Conservation (phyloP, 1,284 basidiomycete genomes). For the Trametes versicolor region DNA sequence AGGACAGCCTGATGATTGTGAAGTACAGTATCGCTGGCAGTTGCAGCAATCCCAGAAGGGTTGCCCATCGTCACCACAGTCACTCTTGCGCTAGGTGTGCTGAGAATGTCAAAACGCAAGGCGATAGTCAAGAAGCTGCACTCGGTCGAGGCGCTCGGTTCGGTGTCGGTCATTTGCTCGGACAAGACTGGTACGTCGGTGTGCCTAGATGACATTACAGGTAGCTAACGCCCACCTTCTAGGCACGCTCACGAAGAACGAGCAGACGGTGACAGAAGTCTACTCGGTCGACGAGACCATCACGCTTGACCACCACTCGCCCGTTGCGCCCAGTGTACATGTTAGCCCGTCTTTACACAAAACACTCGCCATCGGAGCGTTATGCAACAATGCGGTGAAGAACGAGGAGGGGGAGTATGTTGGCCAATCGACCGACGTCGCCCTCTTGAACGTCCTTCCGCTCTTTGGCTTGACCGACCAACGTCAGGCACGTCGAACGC, state of each 20-base stretch:
- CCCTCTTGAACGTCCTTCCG: slow-evolving; percentile 85
- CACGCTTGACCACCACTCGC: slow-evolving; percentile 64
- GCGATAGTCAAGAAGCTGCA: slow-evolving; percentile 98
- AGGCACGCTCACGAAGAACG: slow-evolving; percentile 97
- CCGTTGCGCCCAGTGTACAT: slow-evolving; percentile 42
- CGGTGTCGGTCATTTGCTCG: slow-evolving; percentile 95
- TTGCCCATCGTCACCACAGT: slow-evolving; percentile 98
- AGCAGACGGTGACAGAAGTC: slow-evolving; percentile 92
- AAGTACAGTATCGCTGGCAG: slow-evolving; percentile 88
- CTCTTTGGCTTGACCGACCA: slow-evolving; percentile 78
- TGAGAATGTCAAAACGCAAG: slow-evolving; percentile 93
- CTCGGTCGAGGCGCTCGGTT: slow-evolving; percentile 94
- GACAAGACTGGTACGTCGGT: slow-evolving; percentile 88
- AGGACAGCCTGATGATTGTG: slow-evolving; percentile 30
- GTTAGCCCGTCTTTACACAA: slow-evolving; percentile 67
- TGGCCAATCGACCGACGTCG: slow-evolving; percentile 95
- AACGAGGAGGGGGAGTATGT: slow-evolving; percentile 82
- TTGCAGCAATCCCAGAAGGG: slow-evolving; percentile 97
- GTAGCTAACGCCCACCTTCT: slow-evolving; percentile 1
- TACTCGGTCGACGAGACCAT: slow-evolving; percentile 89
- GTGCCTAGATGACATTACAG: slow-evolving; percentile 5
- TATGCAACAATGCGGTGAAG: slow-evolving; percentile 78
- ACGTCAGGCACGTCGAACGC: slow-evolving; percentile 61
- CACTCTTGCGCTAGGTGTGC: slow-evolving; percentile 92
- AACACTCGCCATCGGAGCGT: slow-evolving; percentile 71